phyloP scores from a whole-genome alignment of 768 basidiomycete genomes.

The Rhizopogon vinicolor region DNA sequence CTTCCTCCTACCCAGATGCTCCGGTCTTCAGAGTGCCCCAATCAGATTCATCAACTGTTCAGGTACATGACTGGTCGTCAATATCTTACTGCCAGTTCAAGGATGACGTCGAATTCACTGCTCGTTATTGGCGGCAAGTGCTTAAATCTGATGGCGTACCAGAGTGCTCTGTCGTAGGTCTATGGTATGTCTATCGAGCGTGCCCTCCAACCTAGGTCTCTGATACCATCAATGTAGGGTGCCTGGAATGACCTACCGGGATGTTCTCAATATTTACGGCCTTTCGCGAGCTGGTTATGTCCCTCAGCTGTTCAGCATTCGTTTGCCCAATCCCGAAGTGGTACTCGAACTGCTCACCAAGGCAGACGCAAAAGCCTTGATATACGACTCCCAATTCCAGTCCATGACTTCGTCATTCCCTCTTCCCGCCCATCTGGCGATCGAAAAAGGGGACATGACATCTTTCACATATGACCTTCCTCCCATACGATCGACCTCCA shows the following conservation, averaged over 20 bases:
- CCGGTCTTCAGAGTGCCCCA: conserved; percentile 61
- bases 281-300: conserved; percentile 73
- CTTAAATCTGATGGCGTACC: conserved; percentile 44
- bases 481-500: conserved; percentile 29
- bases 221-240: conserved; percentile 43
- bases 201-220: conserved; percentile 1
- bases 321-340: conserved; percentile 69
- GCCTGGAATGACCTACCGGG: conserved; percentile 65
- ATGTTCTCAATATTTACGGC: conserved; percentile 71
- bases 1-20: conserved; percentile 41
- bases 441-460: conserved; percentile 35
- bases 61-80: conserved; percentile 49
- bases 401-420: conserved; percentile 40
- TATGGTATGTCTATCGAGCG: conserved; percentile 51
- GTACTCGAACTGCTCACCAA: conserved; percentile 65
- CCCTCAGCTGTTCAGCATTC: conserved; percentile 73
- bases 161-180: conserved; percentile 57
- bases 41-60: conserved; percentile 36
- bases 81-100: conserved; percentile 65
- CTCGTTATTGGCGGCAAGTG: conserved; percentile 56
- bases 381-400: conserved; percentile 58
- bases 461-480: conserved; percentile 37
- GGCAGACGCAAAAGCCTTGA: conserved; percentile 58
- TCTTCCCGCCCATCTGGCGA: conserved; percentile 43
- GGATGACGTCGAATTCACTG: conserved; percentile 58